Evolutionary conservation across 2,329 filamentous ascomycete species (phyloP).

Genomic region (Diaporthe sp.): DNA sequence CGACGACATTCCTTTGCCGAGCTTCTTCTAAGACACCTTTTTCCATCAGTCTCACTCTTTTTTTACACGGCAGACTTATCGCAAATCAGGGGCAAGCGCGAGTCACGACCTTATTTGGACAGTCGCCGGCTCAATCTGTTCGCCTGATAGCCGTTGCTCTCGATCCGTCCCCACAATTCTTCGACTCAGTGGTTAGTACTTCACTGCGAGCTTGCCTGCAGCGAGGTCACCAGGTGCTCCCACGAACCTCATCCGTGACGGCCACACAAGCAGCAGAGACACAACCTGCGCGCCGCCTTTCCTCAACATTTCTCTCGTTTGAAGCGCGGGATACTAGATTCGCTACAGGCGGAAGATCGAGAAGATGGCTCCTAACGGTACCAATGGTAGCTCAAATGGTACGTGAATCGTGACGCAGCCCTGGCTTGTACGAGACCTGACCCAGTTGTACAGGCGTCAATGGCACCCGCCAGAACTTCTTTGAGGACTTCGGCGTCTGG

Average conservation of each 20-base stretch:
- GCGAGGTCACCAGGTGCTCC: constrained; percentile 2
- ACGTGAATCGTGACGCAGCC: constrained; percentile 15
- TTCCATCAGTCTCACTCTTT: constrained; percentile 21
- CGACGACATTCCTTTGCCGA: constrained; percentile 29
- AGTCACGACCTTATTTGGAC: constrained; percentile 34
- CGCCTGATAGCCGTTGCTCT: constrained; percentile 20
- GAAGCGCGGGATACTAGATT: not conserved
- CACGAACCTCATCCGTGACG: constrained; percentile 1
- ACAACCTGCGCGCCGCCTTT: constrained; percentile 1
- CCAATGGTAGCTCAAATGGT: constrained; percentile 34
- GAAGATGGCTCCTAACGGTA: constrained; percentile 35
- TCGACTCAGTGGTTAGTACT: constrained; percentile 36
- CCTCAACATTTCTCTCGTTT: not conserved
- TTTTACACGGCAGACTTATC: constrained; percentile 18
- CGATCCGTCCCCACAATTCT: constrained; percentile 25
- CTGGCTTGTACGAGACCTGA: not conserved
- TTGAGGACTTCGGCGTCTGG: constrained; percentile 76
- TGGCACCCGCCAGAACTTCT: constrained; percentile 57
- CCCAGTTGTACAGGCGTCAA: constrained; percentile 43
- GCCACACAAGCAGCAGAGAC: constrained; percentile 18
- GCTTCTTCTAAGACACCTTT: constrained; percentile 16
- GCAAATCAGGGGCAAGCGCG: constrained; percentile 28
- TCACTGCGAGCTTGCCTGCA: constrained; percentile 33
- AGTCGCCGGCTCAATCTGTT: constrained; percentile 13
- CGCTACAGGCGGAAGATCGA: not conserved